These are phyloP conservation scores for Saccharomyces hybrid DNA, from an alignment of 1,139 yeast genomes.

Conservation along the genomic window DNA sequence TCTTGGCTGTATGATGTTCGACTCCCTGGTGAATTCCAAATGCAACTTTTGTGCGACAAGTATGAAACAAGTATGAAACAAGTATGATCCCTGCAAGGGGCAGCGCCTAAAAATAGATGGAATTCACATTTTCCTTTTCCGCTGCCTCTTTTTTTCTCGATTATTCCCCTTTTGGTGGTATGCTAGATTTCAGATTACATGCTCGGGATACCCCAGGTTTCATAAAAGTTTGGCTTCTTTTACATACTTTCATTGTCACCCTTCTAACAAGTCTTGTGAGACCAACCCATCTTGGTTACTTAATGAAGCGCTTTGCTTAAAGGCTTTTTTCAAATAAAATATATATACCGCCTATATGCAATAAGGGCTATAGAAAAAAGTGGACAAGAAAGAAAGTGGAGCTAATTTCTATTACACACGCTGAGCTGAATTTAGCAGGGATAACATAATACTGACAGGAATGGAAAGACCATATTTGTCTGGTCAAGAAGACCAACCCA, in stretches of 20 bases:
- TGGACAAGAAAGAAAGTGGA: neutral
- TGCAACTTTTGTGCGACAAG: neutral
- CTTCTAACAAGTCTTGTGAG: neutral
- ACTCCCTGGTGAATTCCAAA: neutral
- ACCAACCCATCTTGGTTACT: neutral
- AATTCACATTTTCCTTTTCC: neutral
- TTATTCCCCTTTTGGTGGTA: neutral
- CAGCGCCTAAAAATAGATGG: neutral
- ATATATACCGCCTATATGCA: neutral
- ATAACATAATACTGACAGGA: too few species aligned
- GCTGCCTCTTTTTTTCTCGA: neutral
- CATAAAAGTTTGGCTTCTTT: neutral
- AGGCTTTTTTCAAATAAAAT: neutral
- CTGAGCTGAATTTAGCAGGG: too few species aligned
- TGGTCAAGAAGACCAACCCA: neutral
- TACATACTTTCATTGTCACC: neutral
- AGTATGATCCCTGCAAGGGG: neutral
- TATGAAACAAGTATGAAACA: neutral
- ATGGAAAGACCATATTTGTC: neutral
- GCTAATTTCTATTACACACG: neutral
- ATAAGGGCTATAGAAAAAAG: neutral
- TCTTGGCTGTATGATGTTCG: neutral
- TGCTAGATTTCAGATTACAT: neutral
- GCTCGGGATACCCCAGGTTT: neutral
- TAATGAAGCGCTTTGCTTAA: neutral